Conservation (phyloP, 805 yeast genomes). For the Starmera pachycereana region DNA sequence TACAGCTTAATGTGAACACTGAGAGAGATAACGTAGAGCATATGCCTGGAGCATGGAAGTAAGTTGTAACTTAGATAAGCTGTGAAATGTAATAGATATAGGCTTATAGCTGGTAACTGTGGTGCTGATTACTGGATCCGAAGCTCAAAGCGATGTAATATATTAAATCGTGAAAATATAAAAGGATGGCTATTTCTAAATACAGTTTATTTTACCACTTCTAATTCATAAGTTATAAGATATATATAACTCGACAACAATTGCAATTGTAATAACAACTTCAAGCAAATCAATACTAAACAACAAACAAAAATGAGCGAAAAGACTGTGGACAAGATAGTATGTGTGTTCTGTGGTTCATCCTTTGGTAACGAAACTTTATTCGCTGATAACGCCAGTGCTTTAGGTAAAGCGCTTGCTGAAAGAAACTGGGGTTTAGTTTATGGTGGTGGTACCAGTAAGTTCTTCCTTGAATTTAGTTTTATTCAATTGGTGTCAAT, state of each 20-base stretch:
- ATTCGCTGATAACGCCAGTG: conserved; percentile 43
- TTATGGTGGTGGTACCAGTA: conserved; percentile 78
- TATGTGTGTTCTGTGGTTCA: conserved; percentile 86
- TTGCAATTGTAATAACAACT: no score
- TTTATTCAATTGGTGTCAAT: background rate
- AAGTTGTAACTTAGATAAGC: background rate
- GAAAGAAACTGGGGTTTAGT: conserved; percentile 60
- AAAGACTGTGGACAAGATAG: conserved; percentile 19
- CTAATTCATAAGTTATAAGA: no score
- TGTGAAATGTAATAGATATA: background rate
- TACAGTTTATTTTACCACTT: no score
- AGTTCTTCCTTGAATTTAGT: background rate
- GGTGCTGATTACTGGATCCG: no score
- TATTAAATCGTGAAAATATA: no score
- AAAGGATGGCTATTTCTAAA: no score
- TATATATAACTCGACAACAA: no score
- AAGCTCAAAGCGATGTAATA: no score
- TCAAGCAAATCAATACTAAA: background rate
- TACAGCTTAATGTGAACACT: no score
- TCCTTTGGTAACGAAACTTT: conserved; percentile 49
- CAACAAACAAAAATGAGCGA: background rate
- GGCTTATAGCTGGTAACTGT: no score
- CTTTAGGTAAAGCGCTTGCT: conserved; percentile 52
- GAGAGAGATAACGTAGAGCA: no score
- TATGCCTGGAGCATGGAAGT: no score